Evolutionary conservation across 1,284 basidiomycete genomes (phyloP).

Genomic region (Xerocomus amazonicus): DNA sequence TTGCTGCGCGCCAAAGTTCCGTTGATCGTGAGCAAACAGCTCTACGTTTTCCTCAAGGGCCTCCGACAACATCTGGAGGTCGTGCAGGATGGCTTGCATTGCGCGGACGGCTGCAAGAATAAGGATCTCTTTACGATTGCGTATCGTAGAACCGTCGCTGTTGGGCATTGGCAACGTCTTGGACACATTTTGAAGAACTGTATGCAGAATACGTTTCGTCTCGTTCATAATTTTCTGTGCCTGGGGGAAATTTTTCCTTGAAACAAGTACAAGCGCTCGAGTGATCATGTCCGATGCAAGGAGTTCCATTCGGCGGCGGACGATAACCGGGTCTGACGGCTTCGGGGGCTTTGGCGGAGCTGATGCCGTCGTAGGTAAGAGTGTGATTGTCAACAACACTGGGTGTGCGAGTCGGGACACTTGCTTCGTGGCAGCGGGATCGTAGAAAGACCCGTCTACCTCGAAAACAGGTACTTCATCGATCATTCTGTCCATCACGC

Average conservation of each 20-base stretch:
- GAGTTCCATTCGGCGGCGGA: slow-evolving; percentile 90
- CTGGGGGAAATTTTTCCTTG: slow-evolving; percentile 80
- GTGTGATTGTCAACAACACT: slow-evolving; percentile 83
- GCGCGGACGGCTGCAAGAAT: slow-evolving; percentile 68
- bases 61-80: slow-evolving; percentile 80
- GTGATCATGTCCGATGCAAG: slow-evolving; percentile 94
- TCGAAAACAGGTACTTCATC: slow-evolving; percentile 92
- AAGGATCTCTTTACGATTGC: slow-evolving; percentile 74
- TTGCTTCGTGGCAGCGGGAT: slow-evolving; percentile 77
- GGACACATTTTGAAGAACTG: slow-evolving; percentile 77
- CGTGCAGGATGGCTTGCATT: slow-evolving; percentile 79
- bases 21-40: slow-evolving; percentile 82
- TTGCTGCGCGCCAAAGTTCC: slow-evolving; percentile 93
- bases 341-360: slow-evolving; percentile 44
- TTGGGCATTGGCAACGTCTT: slow-evolving; percentile 60
- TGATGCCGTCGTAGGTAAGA: slow-evolving; percentile 57
- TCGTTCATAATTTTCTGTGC: slow-evolving; percentile 86
- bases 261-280: slow-evolving; percentile 84
- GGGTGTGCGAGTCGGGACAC: slow-evolving; percentile 85
- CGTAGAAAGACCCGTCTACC: slow-evolving; percentile 89
- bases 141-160: slow-evolving; percentile 41
- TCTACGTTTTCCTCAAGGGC: slow-evolving; percentile 88
- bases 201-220: slow-evolving; percentile 83
- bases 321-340: slow-evolving; percentile 78
- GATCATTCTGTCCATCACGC: slow-evolving; percentile 87